Conservation (phyloP, 2,329 filamentous ascomycete genomes). For the Pseudogymnoascus sp. region DNA sequence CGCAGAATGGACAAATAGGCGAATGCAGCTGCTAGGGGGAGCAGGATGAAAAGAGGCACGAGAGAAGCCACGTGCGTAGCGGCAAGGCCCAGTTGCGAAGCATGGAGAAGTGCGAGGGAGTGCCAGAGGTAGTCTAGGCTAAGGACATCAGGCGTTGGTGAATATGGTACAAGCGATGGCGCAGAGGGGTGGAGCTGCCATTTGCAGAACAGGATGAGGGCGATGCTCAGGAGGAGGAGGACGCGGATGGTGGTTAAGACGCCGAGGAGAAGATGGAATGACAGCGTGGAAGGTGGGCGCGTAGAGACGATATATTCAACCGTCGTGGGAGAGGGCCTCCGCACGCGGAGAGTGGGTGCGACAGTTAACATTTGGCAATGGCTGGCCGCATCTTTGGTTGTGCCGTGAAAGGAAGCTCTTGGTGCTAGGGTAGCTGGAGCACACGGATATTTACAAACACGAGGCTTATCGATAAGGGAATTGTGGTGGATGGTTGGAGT, state of each 20-base stretch:
- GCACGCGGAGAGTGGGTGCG: slow-evolving; percentile 49
- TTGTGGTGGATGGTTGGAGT: neutral
- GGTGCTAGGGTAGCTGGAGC: neutral
- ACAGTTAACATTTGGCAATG: slow-evolving; percentile 49
- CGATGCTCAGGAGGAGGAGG: slow-evolving; percentile 31
- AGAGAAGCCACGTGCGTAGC: slow-evolving; percentile 27
- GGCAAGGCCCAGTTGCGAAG: slow-evolving; percentile 26
- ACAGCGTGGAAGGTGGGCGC: slow-evolving; percentile 45
- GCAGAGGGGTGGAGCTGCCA: slow-evolving; percentile 28
- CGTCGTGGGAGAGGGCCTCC: slow-evolving; percentile 76
- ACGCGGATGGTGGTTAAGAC: slow-evolving; percentile 36
- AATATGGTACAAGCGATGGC: neutral
- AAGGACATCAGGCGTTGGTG: slow-evolving; percentile 10
- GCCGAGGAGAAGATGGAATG: slow-evolving; percentile 38
- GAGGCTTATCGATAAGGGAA: slow-evolving; percentile 9
- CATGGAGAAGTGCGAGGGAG: slow-evolving; percentile 21
- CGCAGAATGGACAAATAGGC: slow-evolving; percentile 39
- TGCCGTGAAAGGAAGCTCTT: slow-evolving; percentile 3
- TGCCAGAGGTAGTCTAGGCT: slow-evolving; percentile 21
- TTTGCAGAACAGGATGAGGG: slow-evolving; percentile 43
- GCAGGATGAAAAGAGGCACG: slow-evolving; percentile 33
- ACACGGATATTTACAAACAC: slow-evolving; percentile 1
- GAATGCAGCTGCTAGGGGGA: slow-evolving; percentile 30
- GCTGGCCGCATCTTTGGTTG: slow-evolving; percentile 1
- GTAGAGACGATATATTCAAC: slow-evolving; percentile 88